Percentiles rank a stretch among this genome's conserved stretches.
These are phyloP conservation scores for Trichoderma lentiforme DNA, from an alignment of 2,329 filamentous ascomycete genomes.

Conservation along the genomic window DNA sequence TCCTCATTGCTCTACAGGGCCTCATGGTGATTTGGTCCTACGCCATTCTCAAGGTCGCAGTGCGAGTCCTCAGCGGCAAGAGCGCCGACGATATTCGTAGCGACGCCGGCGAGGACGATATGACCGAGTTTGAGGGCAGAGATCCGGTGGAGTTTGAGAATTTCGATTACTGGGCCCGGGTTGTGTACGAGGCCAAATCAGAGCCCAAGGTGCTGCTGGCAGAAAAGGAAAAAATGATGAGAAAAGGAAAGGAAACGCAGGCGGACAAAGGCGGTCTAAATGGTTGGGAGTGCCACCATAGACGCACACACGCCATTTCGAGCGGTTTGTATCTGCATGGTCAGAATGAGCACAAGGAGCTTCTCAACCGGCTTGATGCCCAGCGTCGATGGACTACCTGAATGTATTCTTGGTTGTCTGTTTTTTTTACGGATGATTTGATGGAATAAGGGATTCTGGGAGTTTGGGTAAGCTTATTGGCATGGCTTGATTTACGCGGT, in stretches of 20 bases:
- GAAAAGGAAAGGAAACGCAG: conserved; percentile 64
- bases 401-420: background rate
- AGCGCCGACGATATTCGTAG: conserved; percentile 82
- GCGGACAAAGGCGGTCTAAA: conserved; percentile 66
- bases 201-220: conserved; percentile 40
- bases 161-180: background rate
- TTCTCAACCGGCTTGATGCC: conserved; percentile 67
- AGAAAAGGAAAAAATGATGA: background rate
- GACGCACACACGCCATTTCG: conserved; percentile 37
- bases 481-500: background rate
- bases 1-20: conserved; percentile 73
- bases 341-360: conserved; percentile 72
- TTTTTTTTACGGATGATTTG: background rate
- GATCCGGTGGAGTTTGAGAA: conserved; percentile 42
- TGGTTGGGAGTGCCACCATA: conserved; percentile 54
- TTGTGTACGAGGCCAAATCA: conserved; percentile 37
- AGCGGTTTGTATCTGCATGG: conserved; percentile 64
- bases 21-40: conserved; percentile 85
- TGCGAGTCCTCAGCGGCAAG: conserved; percentile 71
- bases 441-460: background rate
- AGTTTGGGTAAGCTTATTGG: background rate
- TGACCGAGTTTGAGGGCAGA: conserved; percentile 24
- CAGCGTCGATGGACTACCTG: background rate
- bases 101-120: conserved; percentile 78
- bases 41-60: conserved; percentile 80